Conservation (phyloP, 2,329 filamentous ascomycete genomes). For the Botrytis deweyae region DNA sequence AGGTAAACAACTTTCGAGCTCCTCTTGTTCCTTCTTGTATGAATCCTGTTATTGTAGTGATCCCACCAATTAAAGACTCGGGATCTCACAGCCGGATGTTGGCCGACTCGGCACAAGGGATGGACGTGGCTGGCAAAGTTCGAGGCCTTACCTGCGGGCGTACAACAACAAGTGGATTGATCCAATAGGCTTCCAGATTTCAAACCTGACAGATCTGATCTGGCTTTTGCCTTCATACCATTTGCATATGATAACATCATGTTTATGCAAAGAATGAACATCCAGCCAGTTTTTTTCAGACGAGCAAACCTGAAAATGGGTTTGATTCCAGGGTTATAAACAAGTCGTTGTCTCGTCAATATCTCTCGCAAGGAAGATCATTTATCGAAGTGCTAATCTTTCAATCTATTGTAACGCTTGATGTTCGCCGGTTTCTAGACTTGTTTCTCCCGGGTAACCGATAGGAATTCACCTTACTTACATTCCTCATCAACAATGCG, state of each 20-base stretch:
- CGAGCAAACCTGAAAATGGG: background rate
- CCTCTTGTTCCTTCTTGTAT: background rate
- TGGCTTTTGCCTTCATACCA: constrained; percentile 8
- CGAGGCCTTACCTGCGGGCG: constrained; percentile 17
- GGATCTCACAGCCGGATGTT: background rate
- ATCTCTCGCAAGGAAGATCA: constrained; percentile 5
- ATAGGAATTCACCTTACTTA: constrained; percentile 19
- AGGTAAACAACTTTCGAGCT: background rate
- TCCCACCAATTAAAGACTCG: background rate
- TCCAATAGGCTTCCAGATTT: constrained; percentile 8
- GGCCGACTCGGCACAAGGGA: constrained; percentile 15
- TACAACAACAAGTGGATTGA: background rate
- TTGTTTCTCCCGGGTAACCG: constrained; percentile 16
- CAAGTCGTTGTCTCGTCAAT: constrained; percentile 21
- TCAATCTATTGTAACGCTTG: background rate
- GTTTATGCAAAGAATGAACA: constrained; percentile 16
- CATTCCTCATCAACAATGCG: constrained; percentile 20
- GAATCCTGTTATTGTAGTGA: background rate
- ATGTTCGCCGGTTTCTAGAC: background rate
- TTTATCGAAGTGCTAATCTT: constrained; percentile 13
- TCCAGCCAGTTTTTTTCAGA: constrained; percentile 16
- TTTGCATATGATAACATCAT: constrained; percentile 16
- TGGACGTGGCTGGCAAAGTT: constrained; percentile 15
- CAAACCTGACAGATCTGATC: constrained; percentile 14
- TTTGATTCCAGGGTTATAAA: constrained; percentile 20